Conservation (phyloP, 768 basidiomycete species). For the Coprinopsis cinerea region DNA sequence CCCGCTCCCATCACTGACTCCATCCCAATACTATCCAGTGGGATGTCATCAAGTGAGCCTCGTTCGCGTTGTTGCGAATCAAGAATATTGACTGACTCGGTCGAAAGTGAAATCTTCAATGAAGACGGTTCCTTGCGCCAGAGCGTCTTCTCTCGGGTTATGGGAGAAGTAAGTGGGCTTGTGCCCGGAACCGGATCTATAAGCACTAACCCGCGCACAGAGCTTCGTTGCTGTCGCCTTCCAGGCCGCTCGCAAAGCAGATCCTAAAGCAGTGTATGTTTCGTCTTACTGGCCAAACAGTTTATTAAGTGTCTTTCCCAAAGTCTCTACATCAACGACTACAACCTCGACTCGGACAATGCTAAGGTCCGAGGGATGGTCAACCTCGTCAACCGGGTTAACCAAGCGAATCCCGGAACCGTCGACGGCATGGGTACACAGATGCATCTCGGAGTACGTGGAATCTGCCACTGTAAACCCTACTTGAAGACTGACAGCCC, state of each 20-base stretch:
- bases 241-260: constrained; percentile 42
- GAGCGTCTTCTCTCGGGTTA: constrained; percentile 42
- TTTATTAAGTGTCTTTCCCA: constrained; percentile 18
- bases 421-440: constrained; percentile 51
- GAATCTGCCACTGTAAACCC: constrained; percentile 38
- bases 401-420: constrained; percentile 26
- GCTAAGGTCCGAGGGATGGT: constrained; percentile 38
- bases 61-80: background rate
- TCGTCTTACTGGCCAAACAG: too few relatives aligned
- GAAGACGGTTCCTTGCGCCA: constrained; percentile 43
- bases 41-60: constrained; percentile 37
- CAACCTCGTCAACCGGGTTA: constrained; percentile 35
- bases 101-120: constrained; percentile 42
- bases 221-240: constrained; percentile 48
- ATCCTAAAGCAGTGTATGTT: constrained; percentile 39
- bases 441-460: constrained; percentile 34
- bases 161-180: constrained; percentile 38
- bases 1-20: background rate
- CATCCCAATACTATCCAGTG: constrained; percentile 22
- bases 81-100: background rate
- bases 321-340: constrained; percentile 38
- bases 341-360: constrained; percentile 45
- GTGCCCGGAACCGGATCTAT: too few relatives aligned
- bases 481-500: constrained; percentile 30
- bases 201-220: constrained; percentile 15